Evolutionary conservation across 1,284 basidiomycete species (phyloP), one percentile per base, ranked within the genome.

Genomic region (Butyriboletus appendiculatus): DNA sequence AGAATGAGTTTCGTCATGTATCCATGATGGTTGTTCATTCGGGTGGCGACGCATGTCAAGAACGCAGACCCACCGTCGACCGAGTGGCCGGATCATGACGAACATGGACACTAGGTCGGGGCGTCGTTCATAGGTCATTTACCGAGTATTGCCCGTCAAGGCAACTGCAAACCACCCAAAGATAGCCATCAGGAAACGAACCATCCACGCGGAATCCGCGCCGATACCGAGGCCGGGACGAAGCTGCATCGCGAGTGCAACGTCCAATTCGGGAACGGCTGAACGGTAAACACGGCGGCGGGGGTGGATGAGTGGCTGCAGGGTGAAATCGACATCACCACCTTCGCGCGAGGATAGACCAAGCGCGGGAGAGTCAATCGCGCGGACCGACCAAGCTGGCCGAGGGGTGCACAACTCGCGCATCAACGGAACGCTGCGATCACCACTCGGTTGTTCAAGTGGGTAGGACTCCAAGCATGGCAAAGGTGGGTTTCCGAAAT

Each of bases 161-260:
- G 62, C 67, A 39, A 86, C 75, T 30, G 81, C 77, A 62, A 90
- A 78, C 88, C 88, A 90, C 14, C 88, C 88, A 67, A 88, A 90
- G 68, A 89, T 79, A 24, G 84, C 76, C 85, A 90, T 88, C 68
- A 90, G 67, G 67, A 89, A 89, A 52, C 86, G 73, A 45, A 90
- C 85, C 74, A 89, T 79, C 87, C 87, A 90, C 33, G 88, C 87
- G 11, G 86, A 79, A 61, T 90, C 88, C 22, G 86, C 83, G 44
- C 85, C 82, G 15, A 80, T 65, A 33, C 85, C 85, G 24, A 87
- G 68, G 2, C 86, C 84, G 10, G 85, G 85, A 24, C 85, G 76
- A 43, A 88, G 76, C 66, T 90, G 87, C 85, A 89, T 82, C 40
- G 85, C 85, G n/a, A 89, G 78, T 24, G 85, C 87, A 45, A 86